Conservation (phyloP, 2,329 filamentous ascomycete species). For the Aphanoascus verrucosus region DNA sequence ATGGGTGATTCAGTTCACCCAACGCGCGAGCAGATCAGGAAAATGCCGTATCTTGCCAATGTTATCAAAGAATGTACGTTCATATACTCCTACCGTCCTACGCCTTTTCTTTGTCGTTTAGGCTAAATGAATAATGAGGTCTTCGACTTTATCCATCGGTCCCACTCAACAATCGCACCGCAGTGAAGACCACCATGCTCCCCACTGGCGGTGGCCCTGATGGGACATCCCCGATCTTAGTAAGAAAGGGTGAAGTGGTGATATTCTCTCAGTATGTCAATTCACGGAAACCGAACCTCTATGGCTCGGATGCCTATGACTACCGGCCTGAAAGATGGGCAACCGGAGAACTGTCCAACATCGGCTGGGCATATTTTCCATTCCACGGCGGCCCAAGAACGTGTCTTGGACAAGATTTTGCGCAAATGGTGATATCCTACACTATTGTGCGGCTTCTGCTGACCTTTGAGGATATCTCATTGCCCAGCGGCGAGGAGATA, state of each 20-base stretch:
- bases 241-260: conserved; percentile 56
- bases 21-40: conserved; percentile 16
- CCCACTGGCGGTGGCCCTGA: conserved; percentile 51
- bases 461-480: conserved; percentile 8
- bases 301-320: conserved; percentile 35
- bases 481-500: conserved; percentile 15
- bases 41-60: conserved; percentile 25
- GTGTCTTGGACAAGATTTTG: conserved; percentile 52
- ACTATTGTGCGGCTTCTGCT: conserved; percentile 17
- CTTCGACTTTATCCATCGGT: conserved; percentile 40
- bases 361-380: conserved; percentile 41
- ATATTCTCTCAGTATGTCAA: conserved; percentile 59
- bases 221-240: conserved; percentile 48
- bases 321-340: conserved; percentile 53
- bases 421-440: conserved; percentile 46
- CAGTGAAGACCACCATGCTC: conserved; percentile 34
- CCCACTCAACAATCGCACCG: conserved; percentile 36
- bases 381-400: conserved; percentile 42
- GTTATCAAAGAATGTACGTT: conserved; percentile 38
- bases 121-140: conserved; percentile 11
- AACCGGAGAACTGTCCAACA: conserved; percentile 34
- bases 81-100: neutral
- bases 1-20: conserved; percentile 15
- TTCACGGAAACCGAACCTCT: conserved; percentile 56
- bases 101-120: neutral